Percentiles rank a stretch among this genome's conserved stretches.
These are phyloP conservation scores for Cordyceps tenuipes DNA, from an alignment of 2,329 filamentous ascomycete genomes.

Conservation along the genomic window DNA sequence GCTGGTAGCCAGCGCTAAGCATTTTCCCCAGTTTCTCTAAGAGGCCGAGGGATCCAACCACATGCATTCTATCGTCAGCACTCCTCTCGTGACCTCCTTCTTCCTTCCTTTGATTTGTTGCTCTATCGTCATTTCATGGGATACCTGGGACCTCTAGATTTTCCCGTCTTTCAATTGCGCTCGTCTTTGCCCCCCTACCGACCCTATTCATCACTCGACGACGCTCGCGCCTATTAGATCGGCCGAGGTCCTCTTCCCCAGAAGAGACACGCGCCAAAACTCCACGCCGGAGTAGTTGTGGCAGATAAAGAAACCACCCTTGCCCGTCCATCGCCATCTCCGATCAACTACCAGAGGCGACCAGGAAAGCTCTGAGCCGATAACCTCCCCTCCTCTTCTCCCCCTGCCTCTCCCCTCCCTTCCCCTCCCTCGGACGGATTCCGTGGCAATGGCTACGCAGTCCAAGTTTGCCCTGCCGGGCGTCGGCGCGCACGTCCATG, in stretches of 20 bases:
- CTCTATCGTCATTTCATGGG: not conserved
- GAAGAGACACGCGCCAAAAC: not conserved
- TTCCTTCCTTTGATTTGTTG: not conserved
- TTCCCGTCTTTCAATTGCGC: not conserved
- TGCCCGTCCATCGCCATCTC: not conserved
- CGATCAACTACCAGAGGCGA: not conserved
- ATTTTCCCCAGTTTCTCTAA: constrained; percentile 8
- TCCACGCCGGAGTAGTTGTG: constrained; percentile 3
- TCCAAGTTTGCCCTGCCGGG: constrained; percentile 24
- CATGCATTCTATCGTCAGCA: constrained; percentile 12
- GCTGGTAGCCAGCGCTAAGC: not conserved
- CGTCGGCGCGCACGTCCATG: constrained; percentile 25
- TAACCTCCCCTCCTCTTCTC: not conserved
- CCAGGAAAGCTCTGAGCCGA: not conserved
- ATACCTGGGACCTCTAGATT: not conserved
- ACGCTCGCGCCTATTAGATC: not conserved
- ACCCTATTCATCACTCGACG: not conserved
- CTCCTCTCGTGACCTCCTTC: constrained; percentile 5
- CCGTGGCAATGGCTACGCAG: constrained; percentile 3
- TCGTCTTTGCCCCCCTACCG: not conserved
- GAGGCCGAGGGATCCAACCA: constrained; percentile 13
- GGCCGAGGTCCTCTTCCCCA: not conserved
- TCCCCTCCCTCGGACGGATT: not conserved
- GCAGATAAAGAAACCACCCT: not conserved
- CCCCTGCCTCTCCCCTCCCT: not conserved